phyloP scores from a whole-genome alignment of 768 basidiomycete genomes.

The Sporobolomyces phaffii region DNA sequence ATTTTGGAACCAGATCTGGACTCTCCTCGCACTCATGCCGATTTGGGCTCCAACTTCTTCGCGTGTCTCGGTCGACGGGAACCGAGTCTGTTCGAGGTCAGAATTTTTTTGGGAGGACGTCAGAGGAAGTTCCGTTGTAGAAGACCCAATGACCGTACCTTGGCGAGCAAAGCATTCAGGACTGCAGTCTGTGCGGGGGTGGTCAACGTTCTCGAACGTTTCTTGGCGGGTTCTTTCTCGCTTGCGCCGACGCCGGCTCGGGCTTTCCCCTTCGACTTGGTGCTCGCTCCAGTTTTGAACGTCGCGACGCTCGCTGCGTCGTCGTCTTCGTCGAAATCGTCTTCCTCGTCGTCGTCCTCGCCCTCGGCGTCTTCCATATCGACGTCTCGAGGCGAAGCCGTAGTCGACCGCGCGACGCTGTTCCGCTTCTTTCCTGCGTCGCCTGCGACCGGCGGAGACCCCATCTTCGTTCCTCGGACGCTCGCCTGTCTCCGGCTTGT shows the following conservation, averaged over 20 bases:
- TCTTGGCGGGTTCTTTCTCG: constrained; percentile 32
- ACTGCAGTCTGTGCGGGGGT: constrained; percentile 83
- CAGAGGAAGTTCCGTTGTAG: no score
- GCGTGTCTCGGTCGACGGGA: constrained; percentile 78
- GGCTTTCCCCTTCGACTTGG: constrained; percentile 6
- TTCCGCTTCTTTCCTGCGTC: neutral
- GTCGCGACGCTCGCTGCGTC: constrained; percentile 16
- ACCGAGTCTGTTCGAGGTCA: constrained; percentile 60
- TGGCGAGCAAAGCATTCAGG: constrained; percentile 75
- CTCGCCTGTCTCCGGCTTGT: neutral
- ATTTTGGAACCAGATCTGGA: constrained; percentile 53
- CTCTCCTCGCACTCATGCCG: constrained; percentile 81
- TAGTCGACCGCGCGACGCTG: neutral
- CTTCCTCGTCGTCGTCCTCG: neutral
- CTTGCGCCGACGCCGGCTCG: neutral
- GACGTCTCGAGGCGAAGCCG: neutral
- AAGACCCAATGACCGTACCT: constrained; percentile 53
- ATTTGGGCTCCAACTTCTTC: constrained; percentile 81
- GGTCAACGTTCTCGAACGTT: constrained; percentile 70
- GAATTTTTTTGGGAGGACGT: no score
- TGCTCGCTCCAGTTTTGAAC: constrained; percentile 7
- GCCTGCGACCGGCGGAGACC: neutral
- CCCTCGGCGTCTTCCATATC: neutral
- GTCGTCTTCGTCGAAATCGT: constrained; percentile 7
- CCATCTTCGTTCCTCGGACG: neutral